Evolutionary conservation across 169 alveolate genomes (phyloP).

Genomic region (Plasmodium coatneyi): DNA sequence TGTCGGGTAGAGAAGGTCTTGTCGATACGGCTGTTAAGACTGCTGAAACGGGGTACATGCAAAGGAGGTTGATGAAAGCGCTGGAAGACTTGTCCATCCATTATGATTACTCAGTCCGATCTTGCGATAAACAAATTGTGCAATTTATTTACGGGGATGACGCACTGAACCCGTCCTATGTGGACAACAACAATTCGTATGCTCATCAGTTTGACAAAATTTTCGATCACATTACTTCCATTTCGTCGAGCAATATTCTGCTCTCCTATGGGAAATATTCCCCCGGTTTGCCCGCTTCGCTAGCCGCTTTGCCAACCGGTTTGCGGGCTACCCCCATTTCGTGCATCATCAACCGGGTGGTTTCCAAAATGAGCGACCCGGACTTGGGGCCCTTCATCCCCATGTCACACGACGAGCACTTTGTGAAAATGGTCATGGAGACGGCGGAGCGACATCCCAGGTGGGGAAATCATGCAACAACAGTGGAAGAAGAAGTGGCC

Average conservation of each 20-base stretch:
- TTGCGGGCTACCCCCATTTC: neutral
- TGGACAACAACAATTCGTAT: slow-evolving; percentile 68
- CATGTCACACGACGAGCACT: slow-evolving; percentile 7
- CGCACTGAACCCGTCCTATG: slow-evolving; percentile 92
- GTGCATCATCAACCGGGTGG: neutral
- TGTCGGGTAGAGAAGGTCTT: slow-evolving; percentile 99
- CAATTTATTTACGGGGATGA: slow-evolving; percentile 99
- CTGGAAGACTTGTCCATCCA: slow-evolving; percentile 97
- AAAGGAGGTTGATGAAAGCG: slow-evolving; percentile 96
- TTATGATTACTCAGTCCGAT: slow-evolving; percentile 96
- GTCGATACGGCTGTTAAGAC: slow-evolving; percentile 99
- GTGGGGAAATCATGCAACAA: neutral
- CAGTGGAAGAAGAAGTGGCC: neutral
- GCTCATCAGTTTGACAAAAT: slow-evolving; percentile 47
- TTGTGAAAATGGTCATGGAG: slow-evolving; percentile 1
- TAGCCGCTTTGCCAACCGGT: neutral
- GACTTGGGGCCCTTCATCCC: slow-evolving; percentile 7
- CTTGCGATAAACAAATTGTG: slow-evolving; percentile 95
- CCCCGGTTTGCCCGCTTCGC: neutral
- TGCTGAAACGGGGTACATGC: slow-evolving; percentile 99
- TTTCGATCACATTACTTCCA: slow-evolving; percentile 33
- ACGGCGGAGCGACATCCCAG: neutral
- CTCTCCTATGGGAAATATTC: neutral
- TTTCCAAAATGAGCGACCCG: neutral
- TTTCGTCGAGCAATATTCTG: slow-evolving; percentile 35